Evolutionary conservation across 352 stramenopile genomes (phyloP).

Genomic region (Globisporangium uncinulatum): DNA sequence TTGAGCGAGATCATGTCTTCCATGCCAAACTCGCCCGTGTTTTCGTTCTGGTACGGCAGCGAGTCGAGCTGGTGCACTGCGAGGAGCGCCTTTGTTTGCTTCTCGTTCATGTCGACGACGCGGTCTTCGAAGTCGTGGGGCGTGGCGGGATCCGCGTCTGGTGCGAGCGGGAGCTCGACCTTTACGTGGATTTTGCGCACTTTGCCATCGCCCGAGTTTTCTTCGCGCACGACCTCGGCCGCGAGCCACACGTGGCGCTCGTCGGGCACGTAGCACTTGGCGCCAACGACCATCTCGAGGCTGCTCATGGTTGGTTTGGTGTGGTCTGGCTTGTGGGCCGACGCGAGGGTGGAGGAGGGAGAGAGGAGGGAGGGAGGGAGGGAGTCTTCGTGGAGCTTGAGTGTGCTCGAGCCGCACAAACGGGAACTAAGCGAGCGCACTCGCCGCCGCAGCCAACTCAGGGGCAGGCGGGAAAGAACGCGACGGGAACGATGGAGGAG

Average conservation of each 20-base stretch:
- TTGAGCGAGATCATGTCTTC: constrained; percentile 87
- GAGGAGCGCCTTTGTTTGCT: constrained; percentile 66
- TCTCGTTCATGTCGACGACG: constrained; percentile 63
- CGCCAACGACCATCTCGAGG: constrained; percentile 58
- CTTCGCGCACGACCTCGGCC: constrained; percentile 65
- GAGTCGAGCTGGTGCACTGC: constrained; percentile 69
- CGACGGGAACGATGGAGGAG: too few relatives aligned
- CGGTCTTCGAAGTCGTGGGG: constrained; percentile 36
- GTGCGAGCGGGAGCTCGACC: constrained; percentile 41
- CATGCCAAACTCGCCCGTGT: constrained; percentile 52
- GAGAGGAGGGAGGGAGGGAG: too few relatives aligned
- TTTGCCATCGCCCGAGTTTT: constrained; percentile 54
- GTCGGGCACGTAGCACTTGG: constrained; percentile 85
- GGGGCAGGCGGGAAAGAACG: background rate
- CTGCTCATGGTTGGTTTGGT: constrained; percentile 15
- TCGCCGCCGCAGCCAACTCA: constrained; percentile 1
- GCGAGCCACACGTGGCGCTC: constrained; percentile 82
- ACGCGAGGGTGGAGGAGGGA: too few relatives aligned
- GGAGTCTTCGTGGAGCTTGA: background rate
- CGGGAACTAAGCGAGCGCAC: background rate
- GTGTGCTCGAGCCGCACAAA: background rate
- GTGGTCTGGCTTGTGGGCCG: too few relatives aligned
- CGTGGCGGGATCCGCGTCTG: constrained; percentile 9
- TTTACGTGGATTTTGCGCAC: constrained; percentile 60
- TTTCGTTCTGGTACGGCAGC: constrained; percentile 84